Evolutionary conservation across 345 rosid genomes (phyloP).

Genomic region (Syzygium aqueum): DNA sequence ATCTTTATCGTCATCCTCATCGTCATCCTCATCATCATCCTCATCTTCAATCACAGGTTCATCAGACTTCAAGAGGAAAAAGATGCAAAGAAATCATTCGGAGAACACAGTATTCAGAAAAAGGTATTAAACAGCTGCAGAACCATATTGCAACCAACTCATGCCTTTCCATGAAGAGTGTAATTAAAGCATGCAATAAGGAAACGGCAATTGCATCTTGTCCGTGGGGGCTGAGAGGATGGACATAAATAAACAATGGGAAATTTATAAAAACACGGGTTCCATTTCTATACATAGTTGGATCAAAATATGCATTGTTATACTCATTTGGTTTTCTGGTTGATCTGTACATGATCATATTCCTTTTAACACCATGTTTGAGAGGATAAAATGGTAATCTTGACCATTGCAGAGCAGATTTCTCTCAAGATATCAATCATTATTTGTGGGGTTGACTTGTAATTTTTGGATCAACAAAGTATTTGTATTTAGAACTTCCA

Average conservation of each 20-base stretch:
- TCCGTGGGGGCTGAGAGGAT: not conserved
- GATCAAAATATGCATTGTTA: not conserved
- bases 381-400: not conserved
- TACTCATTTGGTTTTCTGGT: not conserved
- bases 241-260: not conserved
- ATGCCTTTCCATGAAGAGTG: not conserved
- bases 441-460: not conserved
- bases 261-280: not conserved
- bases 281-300: not conserved
- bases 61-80: conserved; percentile 31
- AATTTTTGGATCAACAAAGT: not conserved
- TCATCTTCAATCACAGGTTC: conserved; percentile 61
- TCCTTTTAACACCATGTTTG: not conserved
- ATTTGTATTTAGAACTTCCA: not conserved
- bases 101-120: not conserved
- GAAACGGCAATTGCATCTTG: not conserved
- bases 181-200: not conserved
- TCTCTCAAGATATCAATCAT: not conserved
- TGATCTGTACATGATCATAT: not conserved
- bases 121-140: not conserved
- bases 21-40: conserved; percentile 64
- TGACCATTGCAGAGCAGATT: not conserved
- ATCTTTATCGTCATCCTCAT: conserved; percentile 55
- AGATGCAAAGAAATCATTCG: not conserved
- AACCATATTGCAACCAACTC: not conserved